These are phyloP conservation scores for Dipteronia dyeriana DNA, from an alignment of 345 rosid species.

Conservation along the genomic window DNA sequence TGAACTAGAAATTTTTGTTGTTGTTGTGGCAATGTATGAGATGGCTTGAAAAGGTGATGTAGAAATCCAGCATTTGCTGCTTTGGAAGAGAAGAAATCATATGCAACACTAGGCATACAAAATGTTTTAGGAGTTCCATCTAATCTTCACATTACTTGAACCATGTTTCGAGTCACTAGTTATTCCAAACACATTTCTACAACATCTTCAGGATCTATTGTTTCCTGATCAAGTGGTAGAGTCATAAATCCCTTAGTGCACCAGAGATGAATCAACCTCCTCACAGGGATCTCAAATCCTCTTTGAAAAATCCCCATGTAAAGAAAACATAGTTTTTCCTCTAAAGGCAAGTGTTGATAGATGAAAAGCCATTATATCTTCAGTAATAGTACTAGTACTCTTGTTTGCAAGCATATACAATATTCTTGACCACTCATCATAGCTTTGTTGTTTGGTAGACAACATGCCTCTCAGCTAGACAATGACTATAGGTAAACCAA, in stretches of 20 bases:
- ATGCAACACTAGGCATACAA: neutral
- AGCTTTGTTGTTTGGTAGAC: neutral
- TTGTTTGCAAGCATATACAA: neutral
- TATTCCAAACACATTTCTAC: conserved; percentile 19
- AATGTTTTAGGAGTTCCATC: conserved; percentile 41
- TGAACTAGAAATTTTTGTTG: neutral
- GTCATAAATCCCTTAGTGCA: conserved; percentile 35
- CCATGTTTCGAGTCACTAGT: conserved; percentile 21
- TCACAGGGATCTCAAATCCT: conserved; percentile 28
- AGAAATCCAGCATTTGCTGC: conserved; percentile 22
- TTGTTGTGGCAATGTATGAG: neutral
- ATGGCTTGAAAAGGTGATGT: conserved; percentile 4
- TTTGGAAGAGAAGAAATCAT: conserved; percentile 17
- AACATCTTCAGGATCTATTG: conserved; percentile 16
- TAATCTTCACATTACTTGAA: conserved; percentile 33
- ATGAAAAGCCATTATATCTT: conserved; percentile 20
- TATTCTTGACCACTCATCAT: neutral
- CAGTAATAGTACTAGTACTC: neutral
- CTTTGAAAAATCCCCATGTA: conserved; percentile 38
- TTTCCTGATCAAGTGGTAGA: too few relatives aligned
- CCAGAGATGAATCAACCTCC: conserved; percentile 39
- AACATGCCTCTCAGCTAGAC: neutral
- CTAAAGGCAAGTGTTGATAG: conserved; percentile 20
- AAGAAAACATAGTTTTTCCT: conserved; percentile 30
- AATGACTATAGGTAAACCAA: neutral